Conservation (phyloP, 352 stramenopile genomes). For the Pythium vanterpoolii region DNA sequence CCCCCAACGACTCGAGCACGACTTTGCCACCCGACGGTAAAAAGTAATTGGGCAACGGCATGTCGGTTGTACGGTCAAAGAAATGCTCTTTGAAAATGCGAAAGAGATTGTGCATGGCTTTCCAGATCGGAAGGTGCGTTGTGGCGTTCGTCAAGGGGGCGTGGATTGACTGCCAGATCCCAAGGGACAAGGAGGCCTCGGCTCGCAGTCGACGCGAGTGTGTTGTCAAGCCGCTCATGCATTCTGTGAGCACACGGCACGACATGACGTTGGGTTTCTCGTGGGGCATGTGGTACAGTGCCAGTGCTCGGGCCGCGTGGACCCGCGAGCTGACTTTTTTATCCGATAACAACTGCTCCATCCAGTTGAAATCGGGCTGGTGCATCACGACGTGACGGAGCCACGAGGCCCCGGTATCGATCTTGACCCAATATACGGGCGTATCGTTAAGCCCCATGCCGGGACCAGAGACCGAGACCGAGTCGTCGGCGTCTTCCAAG, state of each 20-base stretch:
- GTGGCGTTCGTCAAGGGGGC: slow-evolving; percentile 78
- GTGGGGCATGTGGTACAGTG: slow-evolving; percentile 74
- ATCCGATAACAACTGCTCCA: slow-evolving; percentile 82
- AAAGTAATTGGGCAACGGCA: slow-evolving; percentile 88
- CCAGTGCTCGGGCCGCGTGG: slow-evolving; percentile 67
- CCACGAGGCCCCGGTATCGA: slow-evolving; percentile 76
- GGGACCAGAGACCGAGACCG: slow-evolving; percentile 65
- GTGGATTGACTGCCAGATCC: slow-evolving; percentile 85
- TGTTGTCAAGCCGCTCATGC: slow-evolving; percentile 81
- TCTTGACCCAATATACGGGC: slow-evolving; percentile 85
- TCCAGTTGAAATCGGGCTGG: slow-evolving; percentile 88
- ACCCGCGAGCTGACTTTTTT: slow-evolving; percentile 83
- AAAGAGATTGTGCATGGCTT: slow-evolving; percentile 83
- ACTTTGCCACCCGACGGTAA: slow-evolving; percentile 81
- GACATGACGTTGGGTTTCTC: slow-evolving; percentile 88
- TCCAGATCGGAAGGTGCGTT: slow-evolving; percentile 80
- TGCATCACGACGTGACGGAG: slow-evolving; percentile 83
- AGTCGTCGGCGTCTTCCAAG: slow-evolving; percentile 75
- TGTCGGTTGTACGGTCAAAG: slow-evolving; percentile 74
- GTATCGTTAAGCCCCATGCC: slow-evolving; percentile 87
- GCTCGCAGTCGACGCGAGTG: slow-evolving; percentile 73
- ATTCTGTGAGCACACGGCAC: slow-evolving; percentile 78
- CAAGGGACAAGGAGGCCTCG: slow-evolving; percentile 69
- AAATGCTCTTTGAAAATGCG: slow-evolving; percentile 90
- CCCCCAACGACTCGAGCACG: slow-evolving; percentile 71